Evolutionary conservation across 2,329 filamentous ascomycete species (phyloP).

Genomic region (Dactylella cylindrospora): DNA sequence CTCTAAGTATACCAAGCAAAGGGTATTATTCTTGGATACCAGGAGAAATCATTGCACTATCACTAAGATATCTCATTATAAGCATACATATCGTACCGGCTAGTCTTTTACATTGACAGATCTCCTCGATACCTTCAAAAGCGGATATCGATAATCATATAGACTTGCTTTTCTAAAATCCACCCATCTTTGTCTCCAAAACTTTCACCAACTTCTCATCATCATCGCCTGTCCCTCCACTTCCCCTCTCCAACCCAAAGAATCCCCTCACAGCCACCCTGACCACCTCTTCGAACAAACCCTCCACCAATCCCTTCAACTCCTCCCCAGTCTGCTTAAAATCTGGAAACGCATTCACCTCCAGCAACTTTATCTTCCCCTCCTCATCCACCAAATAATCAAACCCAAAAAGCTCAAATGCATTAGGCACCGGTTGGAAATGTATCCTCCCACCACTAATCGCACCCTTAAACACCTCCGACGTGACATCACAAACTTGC

Average conservation of each 20-base stretch:
- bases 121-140: too few relatives aligned
- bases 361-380: slow-evolving; percentile 72
- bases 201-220: slow-evolving; percentile 46
- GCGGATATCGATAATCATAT: too few relatives aligned
- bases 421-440: slow-evolving; percentile 82
- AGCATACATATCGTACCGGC: too few relatives aligned
- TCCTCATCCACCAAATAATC: slow-evolving; percentile 78
- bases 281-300: slow-evolving; percentile 75
- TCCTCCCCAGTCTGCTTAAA: slow-evolving; percentile 86
- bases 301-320: slow-evolving; percentile 69
- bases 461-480: slow-evolving; percentile 81
- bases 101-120: too few relatives aligned
- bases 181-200: slow-evolving; percentile 54
- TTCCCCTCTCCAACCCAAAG: slow-evolving; percentile 57
- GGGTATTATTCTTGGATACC: too few relatives aligned
- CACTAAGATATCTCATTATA: too few relatives aligned
- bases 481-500: slow-evolving; percentile 73
- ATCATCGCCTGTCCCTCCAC: slow-evolving; percentile 46
- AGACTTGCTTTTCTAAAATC: slow-evolving; percentile 29
- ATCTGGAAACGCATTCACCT: slow-evolving; percentile 95
- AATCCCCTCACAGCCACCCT: slow-evolving; percentile 67
- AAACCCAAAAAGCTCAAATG: slow-evolving; percentile 87
- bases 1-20: too few relatives aligned
- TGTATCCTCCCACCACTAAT: slow-evolving; percentile 81
- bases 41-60: too few relatives aligned